Conservation (phyloP, 1,284 basidiomycete genomes). For the Heterobasidion parviporum region DNA sequence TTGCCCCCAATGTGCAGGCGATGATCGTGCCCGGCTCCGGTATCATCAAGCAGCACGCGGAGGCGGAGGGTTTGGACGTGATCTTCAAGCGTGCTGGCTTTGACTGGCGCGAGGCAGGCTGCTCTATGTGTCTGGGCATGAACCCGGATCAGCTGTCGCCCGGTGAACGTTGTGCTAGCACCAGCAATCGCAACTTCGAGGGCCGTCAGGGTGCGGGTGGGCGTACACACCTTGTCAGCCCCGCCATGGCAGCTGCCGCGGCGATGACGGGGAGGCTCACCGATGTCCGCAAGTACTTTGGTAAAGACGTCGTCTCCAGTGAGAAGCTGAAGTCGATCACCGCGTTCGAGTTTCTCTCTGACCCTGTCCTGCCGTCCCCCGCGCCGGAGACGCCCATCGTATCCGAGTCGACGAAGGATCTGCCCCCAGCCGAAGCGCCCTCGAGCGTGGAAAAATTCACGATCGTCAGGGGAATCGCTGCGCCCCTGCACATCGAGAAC, state of each 20-base stretch:
- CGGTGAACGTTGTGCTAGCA: constrained; percentile 90
- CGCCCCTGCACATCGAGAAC: constrained; percentile 87
- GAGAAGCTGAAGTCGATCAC: constrained; percentile 61
- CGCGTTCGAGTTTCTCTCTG: constrained; percentile 71
- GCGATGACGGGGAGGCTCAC: constrained; percentile 85
- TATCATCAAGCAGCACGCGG: constrained; percentile 90
- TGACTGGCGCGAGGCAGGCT: constrained; percentile 96
- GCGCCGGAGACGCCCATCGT: constrained; percentile 36
- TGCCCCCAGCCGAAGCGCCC: constrained; percentile 45
- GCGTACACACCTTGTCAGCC: constrained; percentile 87
- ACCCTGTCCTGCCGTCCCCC: constrained; percentile 64
- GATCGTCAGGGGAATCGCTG: constrained; percentile 77
- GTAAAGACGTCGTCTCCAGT: constrained; percentile 34
- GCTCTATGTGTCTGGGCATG: constrained; percentile 98
- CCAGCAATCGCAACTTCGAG: constrained; percentile 97
- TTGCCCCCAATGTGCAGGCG: constrained; percentile 74
- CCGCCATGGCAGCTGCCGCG: constrained; percentile 94
- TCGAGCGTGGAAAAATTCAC: constrained; percentile 74
- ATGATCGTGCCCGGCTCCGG: constrained; percentile 98
- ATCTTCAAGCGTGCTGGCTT: constrained; percentile 94
- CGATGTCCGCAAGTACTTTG: constrained; percentile 81
- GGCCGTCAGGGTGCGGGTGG: constrained; percentile 90
- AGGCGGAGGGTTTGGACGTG: constrained; percentile 86
- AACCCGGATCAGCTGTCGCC: constrained; percentile 91
- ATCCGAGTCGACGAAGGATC: constrained; percentile 22